Evolutionary conservation across 345 rosid species (phyloP), one percentile per base, ranked within the genome.

Genomic region (Eutrema yunnanense): DNA sequence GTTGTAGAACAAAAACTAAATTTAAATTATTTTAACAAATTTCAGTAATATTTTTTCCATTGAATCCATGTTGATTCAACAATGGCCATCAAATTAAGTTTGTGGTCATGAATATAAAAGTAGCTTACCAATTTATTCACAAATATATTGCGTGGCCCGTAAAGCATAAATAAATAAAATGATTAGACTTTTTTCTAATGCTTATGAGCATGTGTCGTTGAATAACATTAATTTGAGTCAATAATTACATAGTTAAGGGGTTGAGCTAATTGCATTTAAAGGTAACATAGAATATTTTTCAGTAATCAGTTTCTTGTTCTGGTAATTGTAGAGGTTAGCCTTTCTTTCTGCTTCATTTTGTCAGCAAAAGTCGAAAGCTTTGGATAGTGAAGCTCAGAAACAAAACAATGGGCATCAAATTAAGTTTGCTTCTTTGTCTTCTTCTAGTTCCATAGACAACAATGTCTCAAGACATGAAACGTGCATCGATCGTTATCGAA

Each of bases 401-500:
- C 43, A 42, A 7, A 51, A 11, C 68, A 74, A 88, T 90, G 94
- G 86, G 82, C 49, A 65, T 80, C 79, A 29, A 32, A 55, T 22
- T 22, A 22, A 55, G 22, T 79, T 11, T 60, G 73, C 65, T 71
- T 82, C 69, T 58, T 84, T 59, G 26, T 83, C 54, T 50, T 55
- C 86, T 87, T 78, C 70, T 67, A 38, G 83, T 65, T 60, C 70
- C 13, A 50, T 52, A 65, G 69, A 42, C 11, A 48, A 12, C 43
- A 51, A 63, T 78, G 51, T 84, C 88, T 75, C 82, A 77, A 65
- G 85, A 85, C 26, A 77, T 81, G 72, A 75, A 56, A 38, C 76
- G 46, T 63, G 81, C 81, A 29, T 77, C 81, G 22, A 72, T 95
- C 16, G 55, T 73, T 26, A 80, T 95, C 44, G 82, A 92, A 63